Conservation (phyloP, 2,329 filamentous ascomycete genomes). For the Cladosporium austrohemisphaericum region DNA sequence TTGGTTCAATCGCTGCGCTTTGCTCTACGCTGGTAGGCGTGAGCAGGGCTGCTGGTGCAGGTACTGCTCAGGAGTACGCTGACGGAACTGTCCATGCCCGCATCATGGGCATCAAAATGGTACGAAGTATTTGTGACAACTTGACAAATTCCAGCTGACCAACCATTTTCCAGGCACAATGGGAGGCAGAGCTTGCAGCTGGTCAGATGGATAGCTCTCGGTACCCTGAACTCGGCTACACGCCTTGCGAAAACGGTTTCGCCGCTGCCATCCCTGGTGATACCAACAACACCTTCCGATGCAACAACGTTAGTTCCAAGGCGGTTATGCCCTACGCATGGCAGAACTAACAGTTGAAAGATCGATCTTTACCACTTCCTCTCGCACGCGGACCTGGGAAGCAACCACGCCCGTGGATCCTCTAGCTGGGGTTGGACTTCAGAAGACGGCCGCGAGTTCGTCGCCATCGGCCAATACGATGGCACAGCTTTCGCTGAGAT, state of each 20-base stretch:
- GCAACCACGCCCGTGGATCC: constrained; percentile 40
- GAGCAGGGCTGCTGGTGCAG: constrained; percentile 17
- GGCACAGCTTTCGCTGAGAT: constrained; percentile 55
- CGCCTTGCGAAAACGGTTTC: constrained; percentile 41
- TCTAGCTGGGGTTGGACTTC: constrained; percentile 55
- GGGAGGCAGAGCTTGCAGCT: constrained; percentile 34
- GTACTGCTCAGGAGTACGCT: constrained; percentile 20
- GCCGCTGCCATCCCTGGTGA: constrained; percentile 47
- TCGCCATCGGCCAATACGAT: constrained; percentile 53
- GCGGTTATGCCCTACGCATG: too few relatives aligned
- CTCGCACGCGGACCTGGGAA: constrained; percentile 52
- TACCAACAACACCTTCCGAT: constrained; percentile 41
- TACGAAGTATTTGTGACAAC: constrained; percentile 1
- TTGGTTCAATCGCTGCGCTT: constrained; percentile 10
- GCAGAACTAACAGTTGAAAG: constrained; percentile 16
- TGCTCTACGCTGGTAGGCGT: constrained; percentile 17
- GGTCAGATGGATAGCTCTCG: constrained; percentile 36
- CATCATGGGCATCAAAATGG: constrained; percentile 27
- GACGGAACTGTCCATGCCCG: constrained; percentile 22
- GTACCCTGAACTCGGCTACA: constrained; percentile 38
- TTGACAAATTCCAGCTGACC: neutral
- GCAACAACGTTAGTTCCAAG: constrained; percentile 9
- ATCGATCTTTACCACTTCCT: constrained; percentile 57
- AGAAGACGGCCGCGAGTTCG: constrained; percentile 51
- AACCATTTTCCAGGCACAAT: constrained; percentile 24